A percentile compares a stretch with the other conserved stretches of the same genome.
Evolutionary conservation across 2,329 filamentous ascomycete species (phyloP).

Genomic region (Fusarium pseudonygamai): DNA sequence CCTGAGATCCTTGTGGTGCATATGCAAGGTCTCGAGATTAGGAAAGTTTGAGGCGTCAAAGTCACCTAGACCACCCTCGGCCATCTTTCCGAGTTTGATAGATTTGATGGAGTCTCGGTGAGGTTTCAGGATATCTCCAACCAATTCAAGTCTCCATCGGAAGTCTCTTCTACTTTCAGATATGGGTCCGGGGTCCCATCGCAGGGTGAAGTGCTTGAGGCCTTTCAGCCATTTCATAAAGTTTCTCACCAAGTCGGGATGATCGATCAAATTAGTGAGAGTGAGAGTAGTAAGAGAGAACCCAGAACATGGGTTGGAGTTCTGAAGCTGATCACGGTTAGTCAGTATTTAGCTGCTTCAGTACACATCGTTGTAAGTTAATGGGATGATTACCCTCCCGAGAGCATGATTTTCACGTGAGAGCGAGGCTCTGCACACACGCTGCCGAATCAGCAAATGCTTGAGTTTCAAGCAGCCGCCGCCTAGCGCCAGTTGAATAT

Average conservation of each 20-base stretch:
- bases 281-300: background rate
- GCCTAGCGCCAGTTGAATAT: background rate
- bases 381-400: background rate
- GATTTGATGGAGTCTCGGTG: background rate
- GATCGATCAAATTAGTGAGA: background rate
- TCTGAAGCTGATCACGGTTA: background rate
- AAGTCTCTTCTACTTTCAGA: background rate
- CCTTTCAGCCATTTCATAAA: background rate
- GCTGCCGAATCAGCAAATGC: background rate
- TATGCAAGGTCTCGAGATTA: background rate
- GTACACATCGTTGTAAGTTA: background rate
- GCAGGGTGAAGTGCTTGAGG: background rate
- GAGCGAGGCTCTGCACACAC: too few relatives aligned
- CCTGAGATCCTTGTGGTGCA: background rate
- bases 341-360: background rate
- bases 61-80: background rate
- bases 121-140: background rate
- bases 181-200: background rate
- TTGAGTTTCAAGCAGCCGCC: background rate
- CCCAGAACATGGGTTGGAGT: background rate
- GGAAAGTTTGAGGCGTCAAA: background rate
- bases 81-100: background rate
- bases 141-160: background rate
- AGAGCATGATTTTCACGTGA: too few relatives aligned
- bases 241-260: background rate